Conservation (phyloP, 1,284 basidiomycete species). For the Ustanciosporium gigantosporum region DNA sequence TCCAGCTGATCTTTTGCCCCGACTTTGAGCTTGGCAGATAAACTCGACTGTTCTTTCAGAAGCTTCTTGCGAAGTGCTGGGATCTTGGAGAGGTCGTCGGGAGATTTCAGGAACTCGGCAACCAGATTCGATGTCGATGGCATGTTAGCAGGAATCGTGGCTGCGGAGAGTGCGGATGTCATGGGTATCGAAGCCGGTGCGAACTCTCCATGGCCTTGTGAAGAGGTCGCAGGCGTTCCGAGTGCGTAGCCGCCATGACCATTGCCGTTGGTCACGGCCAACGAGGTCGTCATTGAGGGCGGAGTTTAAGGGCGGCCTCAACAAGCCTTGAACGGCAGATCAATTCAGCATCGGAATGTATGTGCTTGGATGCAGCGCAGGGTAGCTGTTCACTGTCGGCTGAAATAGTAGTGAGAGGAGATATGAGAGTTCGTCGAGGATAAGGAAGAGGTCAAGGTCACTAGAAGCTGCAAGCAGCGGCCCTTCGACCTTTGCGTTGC, state of each 20-base stretch:
- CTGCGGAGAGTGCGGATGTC: slow-evolving; percentile 17
- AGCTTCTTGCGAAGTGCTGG: slow-evolving; percentile 87
- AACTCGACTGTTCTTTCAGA: slow-evolving; percentile 93
- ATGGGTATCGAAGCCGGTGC: slow-evolving; percentile 4
- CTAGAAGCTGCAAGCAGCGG: no score
- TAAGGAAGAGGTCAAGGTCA: no score
- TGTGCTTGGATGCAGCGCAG: no score
- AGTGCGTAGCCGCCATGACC: no score
- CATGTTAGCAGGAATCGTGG: slow-evolving; percentile 6
- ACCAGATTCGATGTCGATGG: slow-evolving; percentile 33
- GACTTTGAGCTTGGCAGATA: slow-evolving; percentile 86
- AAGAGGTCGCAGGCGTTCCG: not conserved
- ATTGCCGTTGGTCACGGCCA: not conserved
- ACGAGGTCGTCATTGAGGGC: not conserved
- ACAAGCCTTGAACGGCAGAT: no score
- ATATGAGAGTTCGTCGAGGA: no score
- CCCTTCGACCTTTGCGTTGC: no score
- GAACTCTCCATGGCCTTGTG: not conserved
- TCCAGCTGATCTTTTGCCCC: slow-evolving; percentile 94
- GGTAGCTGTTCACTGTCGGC: no score
- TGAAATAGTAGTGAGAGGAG: no score
- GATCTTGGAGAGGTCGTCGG: slow-evolving; percentile 91
- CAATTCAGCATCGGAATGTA: no score
- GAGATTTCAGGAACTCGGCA: slow-evolving; percentile 64
- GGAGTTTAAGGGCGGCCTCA: no score